phyloP scores from a whole-genome alignment of 108 stramenopile genomes.

The Cylindrotheca closterium region DNA sequence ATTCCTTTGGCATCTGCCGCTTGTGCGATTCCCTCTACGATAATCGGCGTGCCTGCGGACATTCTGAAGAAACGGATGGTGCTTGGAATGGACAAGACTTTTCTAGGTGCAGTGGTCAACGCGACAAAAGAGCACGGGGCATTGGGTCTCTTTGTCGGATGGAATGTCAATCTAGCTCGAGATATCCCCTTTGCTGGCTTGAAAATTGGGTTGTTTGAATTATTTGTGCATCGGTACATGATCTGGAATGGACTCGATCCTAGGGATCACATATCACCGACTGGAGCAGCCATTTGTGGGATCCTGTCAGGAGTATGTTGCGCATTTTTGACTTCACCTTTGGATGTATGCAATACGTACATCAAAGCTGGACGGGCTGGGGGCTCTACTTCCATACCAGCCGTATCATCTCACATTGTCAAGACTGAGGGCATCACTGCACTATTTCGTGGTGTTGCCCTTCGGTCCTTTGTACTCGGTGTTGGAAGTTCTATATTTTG shows the following conservation, averaged over 20 bases:
- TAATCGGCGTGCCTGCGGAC: slow-evolving; percentile 29
- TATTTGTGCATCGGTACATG: slow-evolving; percentile 11
- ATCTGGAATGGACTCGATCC: background rate
- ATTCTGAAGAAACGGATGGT: slow-evolving; percentile 33
- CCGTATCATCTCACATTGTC: slow-evolving; percentile 5
- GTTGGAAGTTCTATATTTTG: slow-evolving; percentile 28
- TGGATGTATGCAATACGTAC: slow-evolving; percentile 30
- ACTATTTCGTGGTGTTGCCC: slow-evolving; percentile 28
- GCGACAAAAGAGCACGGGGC: slow-evolving; percentile 4
- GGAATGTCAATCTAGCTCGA: slow-evolving; percentile 30
- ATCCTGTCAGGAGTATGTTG: slow-evolving; percentile 23
- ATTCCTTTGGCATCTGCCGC: slow-evolving; percentile 19
- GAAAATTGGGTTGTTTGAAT: slow-evolving; percentile 30
- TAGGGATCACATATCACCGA: slow-evolving; percentile 1
- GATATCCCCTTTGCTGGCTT: slow-evolving; percentile 30
- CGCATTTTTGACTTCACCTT: slow-evolving; percentile 24
- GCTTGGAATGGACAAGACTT: slow-evolving; percentile 22
- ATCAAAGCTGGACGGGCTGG: slow-evolving; percentile 14
- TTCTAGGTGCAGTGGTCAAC: background rate
- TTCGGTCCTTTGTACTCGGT: slow-evolving; percentile 21
- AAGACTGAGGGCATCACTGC: slow-evolving; percentile 11
- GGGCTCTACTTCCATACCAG: slow-evolving; percentile 14
- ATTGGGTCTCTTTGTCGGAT: slow-evolving; percentile 32
- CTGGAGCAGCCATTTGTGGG: slow-evolving; percentile 20
- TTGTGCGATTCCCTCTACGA: slow-evolving; percentile 27